Evolutionary conservation across 164 flowering plant genomes (phyloP).

Genomic region (Tetracentron sinense): DNA sequence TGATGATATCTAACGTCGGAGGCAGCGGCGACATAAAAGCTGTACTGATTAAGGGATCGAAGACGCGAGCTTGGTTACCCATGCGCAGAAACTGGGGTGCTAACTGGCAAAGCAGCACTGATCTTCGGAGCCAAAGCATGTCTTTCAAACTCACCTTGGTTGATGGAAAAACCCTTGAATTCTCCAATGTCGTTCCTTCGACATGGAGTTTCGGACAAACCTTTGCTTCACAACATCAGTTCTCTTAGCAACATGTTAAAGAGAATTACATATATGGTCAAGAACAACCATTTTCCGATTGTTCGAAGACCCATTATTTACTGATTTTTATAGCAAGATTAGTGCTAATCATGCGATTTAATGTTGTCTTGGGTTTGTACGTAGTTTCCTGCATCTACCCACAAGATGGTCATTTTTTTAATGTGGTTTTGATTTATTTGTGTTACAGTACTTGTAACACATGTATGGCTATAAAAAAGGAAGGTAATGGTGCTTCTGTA

Average conservation of each 20-base stretch:
- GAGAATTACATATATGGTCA: background rate
- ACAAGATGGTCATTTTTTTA: background rate
- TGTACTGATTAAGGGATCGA: slow-evolving; percentile 48
- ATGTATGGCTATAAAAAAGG: background rate
- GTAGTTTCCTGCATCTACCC: too few relatives aligned
- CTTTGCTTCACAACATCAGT: slow-evolving; percentile 52
- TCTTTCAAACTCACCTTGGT: slow-evolving; percentile 52
- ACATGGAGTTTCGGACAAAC: slow-evolving; percentile 77
- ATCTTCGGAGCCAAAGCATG: slow-evolving; percentile 39
- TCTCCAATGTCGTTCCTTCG: slow-evolving; percentile 50
- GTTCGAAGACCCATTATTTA: background rate
- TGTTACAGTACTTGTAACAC: background rate
- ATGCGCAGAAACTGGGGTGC: slow-evolving; percentile 65
- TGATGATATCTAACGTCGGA: slow-evolving; percentile 61
- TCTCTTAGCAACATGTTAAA: slow-evolving; percentile 18
- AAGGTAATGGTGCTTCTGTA: too few relatives aligned
- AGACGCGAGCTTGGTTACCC: slow-evolving; percentile 35
- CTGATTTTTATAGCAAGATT: too few relatives aligned
- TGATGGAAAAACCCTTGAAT: slow-evolving; percentile 48
- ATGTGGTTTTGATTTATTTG: too few relatives aligned
- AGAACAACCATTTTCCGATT: background rate
- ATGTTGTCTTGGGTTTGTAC: background rate
- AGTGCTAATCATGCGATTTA: too few relatives aligned
- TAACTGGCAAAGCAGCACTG: slow-evolving; percentile 41
- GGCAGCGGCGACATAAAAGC: slow-evolving; percentile 65